phyloP scores from a whole-genome alignment of 2,329 filamentous ascomycete species.

The Paradendryphiella salina region DNA sequence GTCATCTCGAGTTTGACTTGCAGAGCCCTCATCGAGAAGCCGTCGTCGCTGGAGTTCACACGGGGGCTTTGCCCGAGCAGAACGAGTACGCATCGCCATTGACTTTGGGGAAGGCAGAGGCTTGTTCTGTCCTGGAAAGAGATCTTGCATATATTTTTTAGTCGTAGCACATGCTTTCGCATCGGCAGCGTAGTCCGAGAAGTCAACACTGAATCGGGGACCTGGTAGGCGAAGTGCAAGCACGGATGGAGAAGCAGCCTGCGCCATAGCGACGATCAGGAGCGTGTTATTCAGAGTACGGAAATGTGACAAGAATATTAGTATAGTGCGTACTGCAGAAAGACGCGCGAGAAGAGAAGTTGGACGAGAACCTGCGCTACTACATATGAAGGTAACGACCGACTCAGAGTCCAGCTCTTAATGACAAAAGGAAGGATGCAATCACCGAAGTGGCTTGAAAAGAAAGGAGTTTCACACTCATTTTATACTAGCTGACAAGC shows the following conservation, averaged over 20 bases:
- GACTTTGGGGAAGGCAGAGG: conserved; percentile 3
- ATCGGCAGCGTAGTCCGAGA: conserved; percentile 18
- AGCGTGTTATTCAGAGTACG: not conserved
- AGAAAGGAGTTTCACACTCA: conserved; percentile 6
- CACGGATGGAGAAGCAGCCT: conserved; percentile 17
- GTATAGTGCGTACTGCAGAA: not conserved
- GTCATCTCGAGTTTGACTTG: not conserved
- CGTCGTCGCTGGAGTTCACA: not conserved
- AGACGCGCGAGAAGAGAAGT: not conserved
- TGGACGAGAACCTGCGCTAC: conserved; percentile 3
- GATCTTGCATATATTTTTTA: conserved; percentile 10
- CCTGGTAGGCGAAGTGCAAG: conserved; percentile 30
- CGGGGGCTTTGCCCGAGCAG: not conserved
- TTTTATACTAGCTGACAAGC: not conserved
- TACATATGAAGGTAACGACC: conserved; percentile 5
- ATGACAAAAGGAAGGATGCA: conserved; percentile 1
- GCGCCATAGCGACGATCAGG: conserved; percentile 19
- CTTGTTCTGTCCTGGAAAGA: conserved; percentile 12
- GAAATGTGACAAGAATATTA: not conserved
- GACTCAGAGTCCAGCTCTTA: conserved; percentile 11
- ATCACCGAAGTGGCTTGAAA: conserved; percentile 3
- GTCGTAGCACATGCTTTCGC: conserved; percentile 6
- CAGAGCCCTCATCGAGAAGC: not conserved
- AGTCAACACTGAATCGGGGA: conserved; percentile 30
- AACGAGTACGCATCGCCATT: not conserved